Percentiles rank a stretch among this genome's conserved stretches.
Conservation (phyloP, 768 basidiomycete species). For the Lactarius evosmus region DNA sequence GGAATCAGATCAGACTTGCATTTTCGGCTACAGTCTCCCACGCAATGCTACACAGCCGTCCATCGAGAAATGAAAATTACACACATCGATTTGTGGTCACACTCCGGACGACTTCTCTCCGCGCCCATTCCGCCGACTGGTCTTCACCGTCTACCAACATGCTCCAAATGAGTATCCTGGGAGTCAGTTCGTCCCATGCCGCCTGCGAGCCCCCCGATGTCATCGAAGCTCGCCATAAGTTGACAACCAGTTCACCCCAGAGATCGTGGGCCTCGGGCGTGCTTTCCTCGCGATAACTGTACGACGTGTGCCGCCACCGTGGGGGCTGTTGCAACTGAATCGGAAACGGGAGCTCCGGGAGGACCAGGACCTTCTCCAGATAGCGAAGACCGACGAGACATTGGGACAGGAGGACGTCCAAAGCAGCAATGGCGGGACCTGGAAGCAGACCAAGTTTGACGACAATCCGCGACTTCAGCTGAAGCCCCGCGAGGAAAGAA, state of each 20-base stretch:
- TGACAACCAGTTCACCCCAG: conserved; percentile 55
- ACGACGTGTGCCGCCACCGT: conserved; percentile 21
- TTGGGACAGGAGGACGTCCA: conserved; percentile 20
- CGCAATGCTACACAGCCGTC: background rate
- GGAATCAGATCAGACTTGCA: background rate
- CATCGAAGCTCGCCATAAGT: conserved; percentile 57
- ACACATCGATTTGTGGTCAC: conserved; percentile 9
- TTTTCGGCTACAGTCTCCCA: background rate
- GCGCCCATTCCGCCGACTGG: conserved; percentile 54
- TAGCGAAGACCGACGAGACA: conserved; percentile 12
- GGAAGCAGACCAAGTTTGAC: conserved; percentile 21
- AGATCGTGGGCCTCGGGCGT: conserved; percentile 32
- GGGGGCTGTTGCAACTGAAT: background rate
- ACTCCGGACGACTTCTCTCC: conserved; percentile 38
- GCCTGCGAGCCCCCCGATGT: conserved; percentile 30
- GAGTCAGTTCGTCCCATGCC: conserved; percentile 53
- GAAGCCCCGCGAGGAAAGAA: background rate
- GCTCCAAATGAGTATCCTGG: conserved; percentile 56
- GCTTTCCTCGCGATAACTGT: conserved; percentile 35
- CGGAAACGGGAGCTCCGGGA: background rate
- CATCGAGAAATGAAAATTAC: background rate
- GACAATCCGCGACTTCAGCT: conserved; percentile 5
- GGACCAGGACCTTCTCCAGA: conserved; percentile 14
- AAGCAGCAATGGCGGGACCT: conserved; percentile 7
- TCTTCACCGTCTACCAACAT: conserved; percentile 38